Evolutionary conservation across 495 filamentous ascomycete species (phyloP).

Genomic region (Xylaria grammica): DNA sequence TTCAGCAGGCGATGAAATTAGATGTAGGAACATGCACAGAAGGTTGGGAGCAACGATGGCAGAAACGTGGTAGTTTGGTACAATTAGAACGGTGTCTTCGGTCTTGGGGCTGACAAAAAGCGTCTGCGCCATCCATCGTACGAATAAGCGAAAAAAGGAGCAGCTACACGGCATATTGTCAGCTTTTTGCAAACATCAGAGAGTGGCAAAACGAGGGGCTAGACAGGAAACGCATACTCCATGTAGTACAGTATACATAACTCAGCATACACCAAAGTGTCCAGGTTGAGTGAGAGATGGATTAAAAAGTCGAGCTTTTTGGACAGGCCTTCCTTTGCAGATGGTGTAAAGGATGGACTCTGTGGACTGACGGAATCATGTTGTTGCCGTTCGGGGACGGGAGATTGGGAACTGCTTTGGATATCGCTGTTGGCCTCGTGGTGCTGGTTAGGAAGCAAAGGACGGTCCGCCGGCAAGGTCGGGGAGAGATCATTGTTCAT

Average conservation of each 20-base stretch:
- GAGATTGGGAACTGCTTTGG: constrained; percentile 30
- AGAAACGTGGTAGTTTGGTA: constrained; percentile 71
- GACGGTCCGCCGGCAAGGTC: constrained; percentile 57
- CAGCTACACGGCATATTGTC: constrained; percentile 58
- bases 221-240: constrained; percentile 65
- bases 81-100: constrained; percentile 53
- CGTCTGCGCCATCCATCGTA: constrained; percentile 74
- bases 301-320: constrained; percentile 71
- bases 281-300: constrained; percentile 72
- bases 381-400: constrained; percentile 29
- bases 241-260: constrained; percentile 86
- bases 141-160: constrained; percentile 72
- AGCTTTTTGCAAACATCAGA: neutral
- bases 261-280: constrained; percentile 81
- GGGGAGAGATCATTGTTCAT: constrained; percentile 72
- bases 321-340: constrained; percentile 49
- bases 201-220: constrained; percentile 11
- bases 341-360: constrained; percentile 31
- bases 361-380: constrained; percentile 21
- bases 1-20: constrained; percentile 63
- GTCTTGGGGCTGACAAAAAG: constrained; percentile 82
- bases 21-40: constrained; percentile 74
- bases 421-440: constrained; percentile 36
- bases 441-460: constrained; percentile 37
- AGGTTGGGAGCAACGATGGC: constrained; percentile 73